These are phyloP conservation scores for Leccinum fallax DNA, from an alignment of 1,284 basidiomycete genomes.

Conservation along the genomic window DNA sequence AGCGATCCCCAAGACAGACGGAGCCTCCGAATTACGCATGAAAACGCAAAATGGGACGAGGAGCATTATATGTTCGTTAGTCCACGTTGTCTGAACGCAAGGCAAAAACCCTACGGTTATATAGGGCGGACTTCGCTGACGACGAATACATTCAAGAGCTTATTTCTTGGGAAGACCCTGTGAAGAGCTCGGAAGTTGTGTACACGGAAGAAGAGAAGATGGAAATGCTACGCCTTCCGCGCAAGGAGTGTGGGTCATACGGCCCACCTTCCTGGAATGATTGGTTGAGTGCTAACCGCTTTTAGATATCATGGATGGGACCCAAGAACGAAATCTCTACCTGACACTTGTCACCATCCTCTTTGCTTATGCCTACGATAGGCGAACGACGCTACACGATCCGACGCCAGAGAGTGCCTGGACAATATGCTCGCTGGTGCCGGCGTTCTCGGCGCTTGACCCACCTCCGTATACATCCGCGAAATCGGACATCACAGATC, in stretches of 20 bases:
- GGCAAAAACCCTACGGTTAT: conserved; percentile 6
- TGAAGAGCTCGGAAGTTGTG: conserved; percentile 41
- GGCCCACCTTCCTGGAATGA: neutral
- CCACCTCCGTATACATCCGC: conserved; percentile 51
- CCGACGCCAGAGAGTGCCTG: conserved; percentile 82
- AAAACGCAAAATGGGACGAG: conserved; percentile 76
- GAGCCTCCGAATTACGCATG: conserved; percentile 52
- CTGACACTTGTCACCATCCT: conserved; percentile 68
- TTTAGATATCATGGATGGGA: conserved; percentile 58
- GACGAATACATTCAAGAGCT: conserved; percentile 73
- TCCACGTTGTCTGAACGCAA: conserved; percentile 2
- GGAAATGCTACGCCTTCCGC: conserved; percentile 67
- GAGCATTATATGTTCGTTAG: conserved; percentile 75
- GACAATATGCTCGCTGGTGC: conserved; percentile 71
- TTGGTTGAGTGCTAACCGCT: conserved; percentile 3
- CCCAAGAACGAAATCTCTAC: conserved; percentile 62
- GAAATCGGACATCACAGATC: conserved; percentile 13
- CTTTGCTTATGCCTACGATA: conserved; percentile 77
- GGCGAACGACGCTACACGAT: conserved; percentile 71
- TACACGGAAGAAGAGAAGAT: conserved; percentile 74
- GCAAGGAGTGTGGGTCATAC: conserved; percentile 68
- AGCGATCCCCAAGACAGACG: conserved; percentile 49
- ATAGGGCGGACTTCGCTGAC: conserved; percentile 77
- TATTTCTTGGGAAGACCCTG: conserved; percentile 61
- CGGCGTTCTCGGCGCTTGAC: conserved; percentile 78